Percentiles rank a stretch among this genome's conserved stretches.
Conservation (phyloP, 202 grass and related monocot genomes). For the Thinopyrum obtusiflorum region DNA sequence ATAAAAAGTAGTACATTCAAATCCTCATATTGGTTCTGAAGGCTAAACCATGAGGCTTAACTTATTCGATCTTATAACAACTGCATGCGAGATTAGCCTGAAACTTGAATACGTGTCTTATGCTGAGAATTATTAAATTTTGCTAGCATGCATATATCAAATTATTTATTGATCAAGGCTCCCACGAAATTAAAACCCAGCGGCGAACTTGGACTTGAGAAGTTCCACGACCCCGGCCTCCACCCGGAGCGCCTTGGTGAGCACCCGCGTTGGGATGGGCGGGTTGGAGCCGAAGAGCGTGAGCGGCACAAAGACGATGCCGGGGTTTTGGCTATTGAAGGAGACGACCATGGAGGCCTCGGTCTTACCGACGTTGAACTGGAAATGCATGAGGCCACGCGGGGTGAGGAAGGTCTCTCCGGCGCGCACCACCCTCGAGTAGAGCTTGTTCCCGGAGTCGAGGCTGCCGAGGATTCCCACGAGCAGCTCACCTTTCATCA, state of each 20-base stretch:
- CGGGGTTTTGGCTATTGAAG: conserved; percentile 64
- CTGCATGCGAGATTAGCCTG: too few species aligned
- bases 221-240: conserved; percentile 34
- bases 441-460: conserved; percentile 36
- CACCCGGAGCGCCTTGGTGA: too few species aligned
- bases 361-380: conserved; percentile 55
- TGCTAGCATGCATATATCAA: too few species aligned
- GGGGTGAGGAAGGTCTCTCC: conserved; percentile 46
- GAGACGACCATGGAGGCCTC: conserved; percentile 44
- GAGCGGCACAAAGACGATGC: conserved; percentile 35
- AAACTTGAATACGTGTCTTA: too few species aligned
- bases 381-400: conserved; percentile 44
- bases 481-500: conserved; percentile 41
- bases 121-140: too few species aligned
- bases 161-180: too few species aligned
- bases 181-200: conserved; percentile 10
- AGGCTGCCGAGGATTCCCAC: conserved; percentile 52
- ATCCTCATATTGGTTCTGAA: too few species aligned
- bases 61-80: too few species aligned
- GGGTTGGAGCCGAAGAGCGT: too few species aligned
- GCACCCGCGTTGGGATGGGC: too few species aligned
- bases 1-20: too few species aligned
- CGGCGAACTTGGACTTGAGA: conserved; percentile 58
- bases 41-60: too few species aligned
- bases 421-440: conserved; percentile 42